Evolutionary conservation across 352 stramenopile species (phyloP), one percentile per base, ranked within the genome.

Genomic region (Phytophthora macrochlamydospora): DNA sequence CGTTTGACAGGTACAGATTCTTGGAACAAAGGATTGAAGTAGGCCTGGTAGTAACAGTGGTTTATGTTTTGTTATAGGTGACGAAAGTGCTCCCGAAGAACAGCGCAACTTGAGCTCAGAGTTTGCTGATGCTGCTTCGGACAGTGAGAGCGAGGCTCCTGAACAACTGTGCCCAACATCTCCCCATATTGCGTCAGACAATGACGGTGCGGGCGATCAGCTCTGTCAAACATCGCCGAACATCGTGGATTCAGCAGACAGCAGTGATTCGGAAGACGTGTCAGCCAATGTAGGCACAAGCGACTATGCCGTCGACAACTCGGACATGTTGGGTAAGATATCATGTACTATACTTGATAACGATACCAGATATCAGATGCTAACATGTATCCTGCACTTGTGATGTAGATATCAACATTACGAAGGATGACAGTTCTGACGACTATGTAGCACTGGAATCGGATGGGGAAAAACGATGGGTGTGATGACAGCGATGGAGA

Each of bases 371-470:
- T 46, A 28, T 31, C 9, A 33, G 9, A 4, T 32, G 6, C 6
- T 53, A 64, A 55, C 51, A 7, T 63, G 55, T 64, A 59, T 69
- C 7, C 18, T 9, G 24, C 6, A 4, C 2, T 40, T 24, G 18
- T 24, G 18, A 24, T 24, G 30, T 43, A 54, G 9, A 42, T 44
- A 44, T 18, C 13, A 44, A 24, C 7, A 40, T 53, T 55, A 42
- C 13, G 53, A 46, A 57, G 0, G 54, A 68, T 33, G 42, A 59
- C 12, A 28, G 52, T 1, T 30, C 49, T 1, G 37, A n/a, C 5
- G 48, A 64, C 7, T 55, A 48, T 18, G 49, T 33, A 12, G 7
- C 8, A 29, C 55, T 64, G 5, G 49, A 69, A 18, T 69, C 54
- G 3, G 62, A 59, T 12, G 48, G 32, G 9, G 48, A 64, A 3